Base-by-base conservation (phyloP, 2,329 filamentous ascomycete genomes). In the Davidsoniella australis region DNA sequence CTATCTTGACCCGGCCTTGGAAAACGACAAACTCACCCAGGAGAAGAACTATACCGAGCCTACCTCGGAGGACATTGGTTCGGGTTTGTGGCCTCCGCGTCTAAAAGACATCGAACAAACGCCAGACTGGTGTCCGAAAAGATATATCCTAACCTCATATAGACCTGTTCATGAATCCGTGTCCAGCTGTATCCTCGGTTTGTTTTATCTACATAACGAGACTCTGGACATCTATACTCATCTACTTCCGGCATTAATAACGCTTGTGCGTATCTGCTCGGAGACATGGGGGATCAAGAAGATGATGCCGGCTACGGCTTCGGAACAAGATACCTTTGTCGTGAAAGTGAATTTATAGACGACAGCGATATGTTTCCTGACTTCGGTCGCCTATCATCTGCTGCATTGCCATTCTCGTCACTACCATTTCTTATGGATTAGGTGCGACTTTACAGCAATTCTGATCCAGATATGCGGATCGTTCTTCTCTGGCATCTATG, bases 161-260 rank as follows among this genome's bases (percentile, higher is more conserved):
- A 64, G 68, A n/a, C 65, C 64, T 4, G 60, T 64, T 23, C 64
- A 62, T 2, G 56, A 60, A 47, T 70, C 68, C 1, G 56, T 54
- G 20, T 49, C 43, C 2, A 53, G 52, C 9, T 71, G 62, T 48
- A 56, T 70, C 46, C 47, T 55, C 23, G 70, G 67, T 49, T 64
- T 62, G 60, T 53, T 56, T 2, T 66, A 67, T 54, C 37, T 62
- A 12, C 60, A 63, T 55, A 63, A 62, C 51, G 59, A 63, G 51
- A 56, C 59, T 2, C 52, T 58, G 52, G 63, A 63, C 54, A 62
- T 63, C 51, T 60, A 57, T 54, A 56, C 60, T 12, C 60, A 63
- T 55, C 60, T 73, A 4, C 54, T 73, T 2, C 69, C 70, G 0
- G 66, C 62, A 9, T 39, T 68, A 2, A 17, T 61, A 18, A 61